Percentiles rank a stretch among this genome's conserved stretches.
These are phyloP conservation scores for Aaosphaeria arxii DNA, from an alignment of 2,329 filamentous ascomycete species.

Conservation along the genomic window DNA sequence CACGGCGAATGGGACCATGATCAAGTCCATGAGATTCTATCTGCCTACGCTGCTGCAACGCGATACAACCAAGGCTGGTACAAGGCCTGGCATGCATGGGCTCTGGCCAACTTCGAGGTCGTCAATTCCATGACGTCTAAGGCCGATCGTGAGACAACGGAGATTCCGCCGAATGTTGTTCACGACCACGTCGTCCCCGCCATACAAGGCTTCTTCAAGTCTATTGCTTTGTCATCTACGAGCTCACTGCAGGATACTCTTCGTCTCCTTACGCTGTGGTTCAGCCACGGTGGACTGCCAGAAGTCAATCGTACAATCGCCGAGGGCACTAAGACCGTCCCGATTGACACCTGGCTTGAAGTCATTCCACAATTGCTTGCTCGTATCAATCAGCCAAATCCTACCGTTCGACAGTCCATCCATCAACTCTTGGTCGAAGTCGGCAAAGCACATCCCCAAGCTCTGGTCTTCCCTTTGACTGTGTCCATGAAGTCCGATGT, in stretches of 20 bases:
- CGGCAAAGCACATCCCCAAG: conserved; percentile 90
- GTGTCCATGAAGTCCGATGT: conserved; percentile 97
- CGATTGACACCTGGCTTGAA: conserved; percentile 96
- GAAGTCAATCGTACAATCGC: conserved; percentile 88
- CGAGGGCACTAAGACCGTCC: conserved; percentile 87
- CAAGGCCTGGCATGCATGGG: conserved; percentile 99
- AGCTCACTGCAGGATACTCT: conserved; percentile 96
- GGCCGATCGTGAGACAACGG: conserved; percentile 57
- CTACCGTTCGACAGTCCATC: conserved; percentile 81
- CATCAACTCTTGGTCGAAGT: conserved; percentile 91
- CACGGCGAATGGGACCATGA: conserved; percentile 86
- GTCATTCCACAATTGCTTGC: conserved; percentile 97
- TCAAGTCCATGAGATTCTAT: conserved; percentile 81
- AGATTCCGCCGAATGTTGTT: conserved; percentile 65
- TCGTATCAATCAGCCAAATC: conserved; percentile 93
- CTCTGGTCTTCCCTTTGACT: conserved; percentile 92
- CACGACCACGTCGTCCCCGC: conserved; percentile 91
- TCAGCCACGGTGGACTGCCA: conserved; percentile 81
- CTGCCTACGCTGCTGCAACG: conserved; percentile 89
- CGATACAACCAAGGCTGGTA: conserved; percentile 95
- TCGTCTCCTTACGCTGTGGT: conserved; percentile 90
- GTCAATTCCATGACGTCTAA: conserved; percentile 76
- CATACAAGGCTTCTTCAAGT: conserved; percentile 95
- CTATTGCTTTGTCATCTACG: conserved; percentile 84
- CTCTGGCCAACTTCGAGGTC: conserved; percentile 96